phyloP scores from a whole-genome alignment of 2,329 filamentous ascomycete genomes.

The Cytospora paraplurivora region DNA sequence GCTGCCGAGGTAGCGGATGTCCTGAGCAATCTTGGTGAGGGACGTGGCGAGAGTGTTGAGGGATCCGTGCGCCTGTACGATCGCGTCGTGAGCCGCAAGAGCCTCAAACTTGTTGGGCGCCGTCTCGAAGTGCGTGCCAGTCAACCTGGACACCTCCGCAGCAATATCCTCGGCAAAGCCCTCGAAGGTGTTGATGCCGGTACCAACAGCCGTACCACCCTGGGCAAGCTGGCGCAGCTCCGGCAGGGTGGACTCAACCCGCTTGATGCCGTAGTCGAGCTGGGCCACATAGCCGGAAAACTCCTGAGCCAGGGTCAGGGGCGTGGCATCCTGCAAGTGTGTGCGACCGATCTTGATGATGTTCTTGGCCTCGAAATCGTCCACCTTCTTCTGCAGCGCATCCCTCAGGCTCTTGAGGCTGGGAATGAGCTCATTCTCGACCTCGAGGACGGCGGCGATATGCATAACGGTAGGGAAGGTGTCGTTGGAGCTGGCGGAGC shows the following conservation, averaged over 20 bases:
- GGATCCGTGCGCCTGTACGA: slow-evolving; percentile 90
- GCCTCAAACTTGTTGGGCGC: slow-evolving; percentile 99
- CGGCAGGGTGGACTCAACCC: slow-evolving; percentile 58
- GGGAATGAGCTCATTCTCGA: slow-evolving; percentile 83
- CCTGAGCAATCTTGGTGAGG: slow-evolving; percentile 97
- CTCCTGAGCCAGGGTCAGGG: slow-evolving; percentile 92
- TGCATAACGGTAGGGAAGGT: slow-evolving; percentile 99
- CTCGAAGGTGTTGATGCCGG: slow-evolving; percentile 95
- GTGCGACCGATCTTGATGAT: slow-evolving; percentile 99
- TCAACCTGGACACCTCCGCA: slow-evolving; percentile 87
- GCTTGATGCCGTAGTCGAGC: slow-evolving; percentile 86
- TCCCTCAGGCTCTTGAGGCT: slow-evolving; percentile 78
- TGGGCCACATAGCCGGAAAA: slow-evolving; percentile 97
- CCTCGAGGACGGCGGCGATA: slow-evolving; percentile 93
- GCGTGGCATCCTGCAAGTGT: slow-evolving; percentile 95
- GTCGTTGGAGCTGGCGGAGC: slow-evolving; percentile 97
- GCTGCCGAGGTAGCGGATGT: slow-evolving; percentile 94
- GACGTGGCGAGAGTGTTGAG: slow-evolving; percentile 91
- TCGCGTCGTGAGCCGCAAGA: slow-evolving; percentile 90
- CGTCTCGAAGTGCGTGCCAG: slow-evolving; percentile 89
- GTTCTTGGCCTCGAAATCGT: slow-evolving; percentile 79
- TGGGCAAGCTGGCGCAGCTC: slow-evolving; percentile 40
- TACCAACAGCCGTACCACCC: slow-evolving; percentile 79
- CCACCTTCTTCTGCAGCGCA: slow-evolving; percentile 84
- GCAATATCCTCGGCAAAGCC: slow-evolving; percentile 95